Evolutionary conservation across 2,329 filamentous ascomycete genomes (phyloP), one percentile per base, ranked within the genome.

Genomic region (Calonectria pseudoturangicola): DNA sequence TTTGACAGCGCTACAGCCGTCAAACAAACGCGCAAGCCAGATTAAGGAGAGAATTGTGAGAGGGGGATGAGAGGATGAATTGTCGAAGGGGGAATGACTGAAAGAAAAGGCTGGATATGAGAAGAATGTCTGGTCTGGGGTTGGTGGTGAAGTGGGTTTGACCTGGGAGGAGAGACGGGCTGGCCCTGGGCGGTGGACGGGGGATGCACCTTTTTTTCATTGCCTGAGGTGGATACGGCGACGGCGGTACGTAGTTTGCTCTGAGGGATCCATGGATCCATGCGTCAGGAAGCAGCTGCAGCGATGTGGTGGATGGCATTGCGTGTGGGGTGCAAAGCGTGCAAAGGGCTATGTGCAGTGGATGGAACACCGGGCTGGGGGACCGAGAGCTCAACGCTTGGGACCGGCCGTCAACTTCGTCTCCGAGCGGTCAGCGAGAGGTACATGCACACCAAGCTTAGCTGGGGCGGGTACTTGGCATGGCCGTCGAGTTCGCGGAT

Each of bases 1-100:
- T 98, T 95, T 96, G 95, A 97, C 95, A 96, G 95, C 93, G 84
- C 77, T 79, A 74, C 83, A 87, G 93, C 92, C 94, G 94, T 89
- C 95, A 97, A 97, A 93, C 89, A 95, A 98, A 93, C 95, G 95
- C 95, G 95, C 95, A 85, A 85, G 81, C 77, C 80, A 80, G 76
- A 76, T 78, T 76, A 74, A 75, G 75, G 73, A 72, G 65, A 73
- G 56, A 73, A 76, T 79, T 64, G 48, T 79, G 68, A 63, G 71
- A 75, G 71, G 74, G 62, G 63, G 56, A 66, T 74, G 30, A 73
- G 73, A 66, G 50, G 75, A 67, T 28, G 60, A 70, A 62, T 70
- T 72, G 68, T 72, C 62, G 71, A 74, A 76, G 73, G 70, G 60
- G 69, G 74, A 78, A 77, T 73, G 76, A 77, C 28, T 41, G 50